Conservation (phyloP, 2,329 filamentous ascomycete species). For the Aspergillus cejpii region DNA sequence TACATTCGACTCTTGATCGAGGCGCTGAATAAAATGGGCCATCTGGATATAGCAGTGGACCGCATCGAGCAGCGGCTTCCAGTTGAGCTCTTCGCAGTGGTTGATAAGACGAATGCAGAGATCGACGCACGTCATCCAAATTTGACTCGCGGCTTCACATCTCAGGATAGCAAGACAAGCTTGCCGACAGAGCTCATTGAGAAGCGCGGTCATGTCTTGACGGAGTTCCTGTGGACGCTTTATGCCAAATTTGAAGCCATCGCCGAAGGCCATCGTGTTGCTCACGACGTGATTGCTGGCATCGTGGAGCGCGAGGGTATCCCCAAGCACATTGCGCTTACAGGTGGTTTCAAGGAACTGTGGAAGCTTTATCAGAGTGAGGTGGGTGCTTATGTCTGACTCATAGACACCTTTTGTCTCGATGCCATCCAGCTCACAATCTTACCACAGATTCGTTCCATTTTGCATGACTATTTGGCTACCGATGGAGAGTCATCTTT, state of each 20-base stretch:
- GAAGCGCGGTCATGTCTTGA: slow-evolving; percentile 74
- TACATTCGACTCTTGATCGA: slow-evolving; percentile 86
- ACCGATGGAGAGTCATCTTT: slow-evolving; percentile 71
- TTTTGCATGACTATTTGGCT: slow-evolving; percentile 92
- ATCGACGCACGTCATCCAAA: slow-evolving; percentile 90
- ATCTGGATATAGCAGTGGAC: slow-evolving; percentile 78
- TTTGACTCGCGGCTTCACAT: slow-evolving; percentile 52
- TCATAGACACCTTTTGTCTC: neutral
- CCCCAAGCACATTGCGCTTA: slow-evolving; percentile 57
- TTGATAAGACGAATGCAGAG: slow-evolving; percentile 91
- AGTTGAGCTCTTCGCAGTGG: slow-evolving; percentile 86
- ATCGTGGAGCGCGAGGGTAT: slow-evolving; percentile 75
- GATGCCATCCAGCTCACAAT: slow-evolving; percentile 12
- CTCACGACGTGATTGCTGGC: slow-evolving; percentile 84
- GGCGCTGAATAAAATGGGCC: slow-evolving; percentile 79
- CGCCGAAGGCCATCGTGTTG: slow-evolving; percentile 85
- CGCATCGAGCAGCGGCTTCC: slow-evolving; percentile 87
- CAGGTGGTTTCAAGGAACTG: slow-evolving; percentile 87
- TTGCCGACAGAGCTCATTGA: slow-evolving; percentile 65
- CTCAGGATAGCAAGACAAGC: slow-evolving; percentile 45
- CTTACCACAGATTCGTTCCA: slow-evolving; percentile 62
- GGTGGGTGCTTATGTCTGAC: slow-evolving; percentile 24
- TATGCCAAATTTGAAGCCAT: slow-evolving; percentile 98
- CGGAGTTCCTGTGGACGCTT: slow-evolving; percentile 83
- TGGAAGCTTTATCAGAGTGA: slow-evolving; percentile 99